These are phyloP conservation scores for Colletotrichum noveboracense DNA, from an alignment of 2,329 filamentous ascomycete species.

Conservation along the genomic window DNA sequence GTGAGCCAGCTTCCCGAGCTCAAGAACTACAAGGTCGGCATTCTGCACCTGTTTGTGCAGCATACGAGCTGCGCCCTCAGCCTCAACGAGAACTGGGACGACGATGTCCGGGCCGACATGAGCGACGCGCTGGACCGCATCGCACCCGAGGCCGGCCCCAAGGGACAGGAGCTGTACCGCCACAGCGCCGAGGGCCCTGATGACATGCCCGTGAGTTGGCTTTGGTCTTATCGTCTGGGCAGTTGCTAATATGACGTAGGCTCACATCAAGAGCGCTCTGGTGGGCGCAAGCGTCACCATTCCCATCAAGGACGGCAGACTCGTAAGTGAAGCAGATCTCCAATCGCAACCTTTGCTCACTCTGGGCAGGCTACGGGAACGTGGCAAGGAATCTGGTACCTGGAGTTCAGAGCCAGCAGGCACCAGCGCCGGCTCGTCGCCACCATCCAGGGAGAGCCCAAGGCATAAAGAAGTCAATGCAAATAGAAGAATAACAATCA, in stretches of 20 bases:
- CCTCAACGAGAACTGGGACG: slow-evolving; percentile 90
- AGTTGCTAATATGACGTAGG: slow-evolving; percentile 48
- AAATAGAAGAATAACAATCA: neutral
- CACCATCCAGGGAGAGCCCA: slow-evolving; percentile 86
- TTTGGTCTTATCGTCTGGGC: neutral
- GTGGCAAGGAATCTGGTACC: slow-evolving; percentile 92
- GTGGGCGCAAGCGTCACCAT: slow-evolving; percentile 90
- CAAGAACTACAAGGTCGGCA: slow-evolving; percentile 79
- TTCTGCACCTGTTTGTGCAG: slow-evolving; percentile 91
- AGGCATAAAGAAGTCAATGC: slow-evolving; percentile 38
- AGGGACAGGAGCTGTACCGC: slow-evolving; percentile 77
- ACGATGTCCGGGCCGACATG: slow-evolving; percentile 91
- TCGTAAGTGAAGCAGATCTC: slow-evolving; percentile 54
- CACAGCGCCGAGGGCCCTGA: slow-evolving; percentile 88
- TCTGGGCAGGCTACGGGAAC: slow-evolving; percentile 62
- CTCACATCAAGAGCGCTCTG: slow-evolving; percentile 91
- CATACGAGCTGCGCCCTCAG: slow-evolving; percentile 92
- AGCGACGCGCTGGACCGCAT: slow-evolving; percentile 90
- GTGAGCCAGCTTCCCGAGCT: slow-evolving; percentile 78
- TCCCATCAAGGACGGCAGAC: slow-evolving; percentile 84
- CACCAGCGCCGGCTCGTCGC: slow-evolving; percentile 86
- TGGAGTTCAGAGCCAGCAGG: slow-evolving; percentile 82
- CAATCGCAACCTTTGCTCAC: neutral
- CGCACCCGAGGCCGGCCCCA: slow-evolving; percentile 77
- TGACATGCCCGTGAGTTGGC: slow-evolving; percentile 80